phyloP scores from a whole-genome alignment of 768 basidiomycete species.

The Kwoniella pini region DNA sequence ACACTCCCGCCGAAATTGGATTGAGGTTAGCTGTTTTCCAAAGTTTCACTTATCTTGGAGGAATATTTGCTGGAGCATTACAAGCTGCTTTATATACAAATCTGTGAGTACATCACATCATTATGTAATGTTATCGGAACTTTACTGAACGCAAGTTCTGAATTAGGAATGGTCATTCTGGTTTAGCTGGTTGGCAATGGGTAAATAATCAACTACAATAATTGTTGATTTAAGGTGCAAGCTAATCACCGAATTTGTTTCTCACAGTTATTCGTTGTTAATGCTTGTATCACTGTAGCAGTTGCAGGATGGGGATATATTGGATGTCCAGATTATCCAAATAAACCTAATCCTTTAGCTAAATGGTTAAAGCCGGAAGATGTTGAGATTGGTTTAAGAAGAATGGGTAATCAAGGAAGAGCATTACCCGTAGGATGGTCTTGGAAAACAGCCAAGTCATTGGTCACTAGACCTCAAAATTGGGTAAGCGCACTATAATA shows the following conservation, averaged over 20 bases:
- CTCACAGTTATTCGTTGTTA: neutral
- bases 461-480: neutral
- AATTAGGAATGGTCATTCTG: conserved; percentile 56
- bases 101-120: no score
- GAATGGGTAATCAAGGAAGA: neutral
- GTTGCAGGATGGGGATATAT: conserved; percentile 7
- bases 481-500: no score
- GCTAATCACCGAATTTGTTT: no score
- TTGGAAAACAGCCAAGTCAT: neutral
- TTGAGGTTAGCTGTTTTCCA: conserved; percentile 52
- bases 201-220: no score
- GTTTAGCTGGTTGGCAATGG: conserved; percentile 26
- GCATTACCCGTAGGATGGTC: neutral
- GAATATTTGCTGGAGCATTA: conserved; percentile 54
- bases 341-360: neutral
- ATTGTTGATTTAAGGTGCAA: no score
- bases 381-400: neutral
- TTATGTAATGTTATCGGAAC: no score
- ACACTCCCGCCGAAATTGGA: conserved; percentile 55
- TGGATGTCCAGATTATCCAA: conserved; percentile 6
- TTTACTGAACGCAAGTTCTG: no score
- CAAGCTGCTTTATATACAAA: conserved; percentile 57
- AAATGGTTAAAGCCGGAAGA: neutral
- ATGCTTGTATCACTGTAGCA: neutral
- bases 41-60: conserved; percentile 45